Evolutionary conservation across 495 filamentous ascomycete genomes (phyloP).

Genomic region (Penicillium diatomitis): DNA sequence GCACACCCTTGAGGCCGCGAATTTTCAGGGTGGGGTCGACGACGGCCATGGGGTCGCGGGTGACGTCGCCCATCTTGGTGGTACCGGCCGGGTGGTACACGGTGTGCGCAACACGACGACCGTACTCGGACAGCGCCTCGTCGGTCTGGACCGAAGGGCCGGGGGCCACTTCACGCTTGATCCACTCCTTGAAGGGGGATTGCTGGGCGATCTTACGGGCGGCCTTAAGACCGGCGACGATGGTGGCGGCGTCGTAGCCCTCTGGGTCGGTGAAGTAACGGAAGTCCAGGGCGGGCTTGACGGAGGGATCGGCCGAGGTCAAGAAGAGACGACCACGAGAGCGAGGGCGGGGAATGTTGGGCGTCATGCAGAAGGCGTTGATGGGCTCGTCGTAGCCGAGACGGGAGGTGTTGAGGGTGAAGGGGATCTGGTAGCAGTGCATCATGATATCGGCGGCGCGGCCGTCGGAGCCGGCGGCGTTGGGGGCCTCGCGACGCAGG

Average conservation of each 20-base stretch:
- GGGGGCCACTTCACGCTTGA: slow-evolving; percentile 71
- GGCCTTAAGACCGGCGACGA: slow-evolving; percentile 67
- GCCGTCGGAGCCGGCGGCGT: slow-evolving; percentile 56
- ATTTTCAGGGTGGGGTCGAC: slow-evolving; percentile 51
- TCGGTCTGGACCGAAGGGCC: slow-evolving; percentile 60
- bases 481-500: slow-evolving; percentile 57
- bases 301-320: slow-evolving; percentile 56
- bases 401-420: slow-evolving; percentile 61
- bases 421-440: slow-evolving; percentile 87
- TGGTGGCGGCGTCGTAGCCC: slow-evolving; percentile 72
- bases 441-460: slow-evolving; percentile 75
- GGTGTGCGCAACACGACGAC: slow-evolving; percentile 65
- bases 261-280: slow-evolving; percentile 79
- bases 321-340: slow-evolving; percentile 65
- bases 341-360: slow-evolving; percentile 77
- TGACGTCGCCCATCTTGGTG: slow-evolving; percentile 73
- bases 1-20: slow-evolving; percentile 46
- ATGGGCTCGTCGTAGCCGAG: slow-evolving; percentile 65
- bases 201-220: slow-evolving; percentile 62
- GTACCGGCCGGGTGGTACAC: slow-evolving; percentile 83
- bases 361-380: slow-evolving; percentile 86
- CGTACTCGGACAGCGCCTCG: slow-evolving; percentile 66
- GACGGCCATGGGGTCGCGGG: slow-evolving; percentile 53
- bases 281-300: slow-evolving; percentile 80
- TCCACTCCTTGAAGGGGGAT: slow-evolving; percentile 67